Evolutionary conservation across 306 rosid genomes (phyloP), one percentile per base, ranked within the genome.

Genomic region (Casuarina equisetifolia): DNA sequence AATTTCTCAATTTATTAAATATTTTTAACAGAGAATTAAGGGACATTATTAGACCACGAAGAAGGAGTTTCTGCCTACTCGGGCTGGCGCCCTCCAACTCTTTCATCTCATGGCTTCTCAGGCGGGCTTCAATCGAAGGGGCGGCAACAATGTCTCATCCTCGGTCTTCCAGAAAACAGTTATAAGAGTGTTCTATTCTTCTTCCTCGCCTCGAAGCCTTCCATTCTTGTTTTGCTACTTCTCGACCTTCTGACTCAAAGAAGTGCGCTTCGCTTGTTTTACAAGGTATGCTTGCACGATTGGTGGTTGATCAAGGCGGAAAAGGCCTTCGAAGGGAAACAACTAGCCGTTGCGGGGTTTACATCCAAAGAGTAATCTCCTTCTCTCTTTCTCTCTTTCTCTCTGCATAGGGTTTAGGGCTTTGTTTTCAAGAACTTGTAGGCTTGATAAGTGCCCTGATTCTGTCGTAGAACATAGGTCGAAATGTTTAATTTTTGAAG

Each of bases 221-320:
- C 44, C 25, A 35, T 80, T 66, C 70, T 35, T 7, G 13, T 11
- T 12, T 6, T 15, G 58, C 36, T 9, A 13, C 13, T 5, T 64
- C 4, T 54, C 48, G 69, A 4, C 61, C 11, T 49, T 10, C 58
- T n/a, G 42, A 43, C 4, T 25, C 32, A 1, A 38, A 20, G 0
- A 5, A 13, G 8, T 73, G 19, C 25, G 25, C 19, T 1, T 20
- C 57, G 40, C 11, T 1, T 58, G 44, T 19, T 62, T 57, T 78
- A 49, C 1, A 79, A 90, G 97, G 86, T 90, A 19, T 79, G 80
- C 44, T 78, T 90, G 82, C 58, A 71, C 69, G 86, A 83, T 81
- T 92, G 97, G 97, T 92, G 97, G 96, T 63, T 92, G 76, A 43
- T 59, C 63, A 81, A 72, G 74, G 77, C 90, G 9, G 62, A 76